Evolutionary conservation across 495 filamentous ascomycete species (phyloP).

Genomic region (Cladorrhinum samala): DNA sequence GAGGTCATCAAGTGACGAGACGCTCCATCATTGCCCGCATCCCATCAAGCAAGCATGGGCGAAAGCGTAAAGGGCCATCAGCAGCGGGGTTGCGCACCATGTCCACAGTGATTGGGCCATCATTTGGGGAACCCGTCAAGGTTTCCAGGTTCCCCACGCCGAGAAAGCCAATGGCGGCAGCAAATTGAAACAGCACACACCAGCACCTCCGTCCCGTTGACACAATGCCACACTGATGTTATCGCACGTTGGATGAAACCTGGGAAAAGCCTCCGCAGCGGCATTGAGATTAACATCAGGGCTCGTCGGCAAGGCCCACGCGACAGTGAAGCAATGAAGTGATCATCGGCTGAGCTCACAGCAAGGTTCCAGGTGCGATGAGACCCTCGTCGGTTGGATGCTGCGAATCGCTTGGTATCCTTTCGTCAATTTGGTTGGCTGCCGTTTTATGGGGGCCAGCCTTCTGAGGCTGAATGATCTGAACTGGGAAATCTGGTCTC

Average conservation of each 20-base stretch:
- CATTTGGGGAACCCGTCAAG: slow-evolving; percentile 29
- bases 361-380: slow-evolving; percentile 1
- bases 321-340: too few relatives aligned
- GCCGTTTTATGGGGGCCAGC: slow-evolving; percentile 4
- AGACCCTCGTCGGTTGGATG: slow-evolving; percentile 6
- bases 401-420: too few relatives aligned
- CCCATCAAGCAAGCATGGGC: too few relatives aligned
- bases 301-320: too few relatives aligned
- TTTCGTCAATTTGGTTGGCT: too few relatives aligned
- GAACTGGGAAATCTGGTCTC: slow-evolving; percentile 3
- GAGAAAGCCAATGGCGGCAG: slow-evolving; percentile 24
- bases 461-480: slow-evolving; percentile 17
- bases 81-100: slow-evolving; percentile 23
- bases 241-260: too few relatives aligned
- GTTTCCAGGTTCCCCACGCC: slow-evolving; percentile 34
- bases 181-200: slow-evolving; percentile 14
- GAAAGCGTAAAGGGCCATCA: slow-evolving; percentile 19
- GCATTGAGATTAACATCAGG: too few relatives aligned
- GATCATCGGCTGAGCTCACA: too few relatives aligned
- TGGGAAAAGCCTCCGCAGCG: too few relatives aligned
- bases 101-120: slow-evolving; percentile 4
- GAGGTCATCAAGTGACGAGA: too few relatives aligned
- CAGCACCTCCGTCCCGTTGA: background rate
- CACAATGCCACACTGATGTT: background rate
- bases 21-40: too few relatives aligned